Base-by-base conservation (phyloP, 176 grass and related monocot genomes). In the Poa annua region DNA sequence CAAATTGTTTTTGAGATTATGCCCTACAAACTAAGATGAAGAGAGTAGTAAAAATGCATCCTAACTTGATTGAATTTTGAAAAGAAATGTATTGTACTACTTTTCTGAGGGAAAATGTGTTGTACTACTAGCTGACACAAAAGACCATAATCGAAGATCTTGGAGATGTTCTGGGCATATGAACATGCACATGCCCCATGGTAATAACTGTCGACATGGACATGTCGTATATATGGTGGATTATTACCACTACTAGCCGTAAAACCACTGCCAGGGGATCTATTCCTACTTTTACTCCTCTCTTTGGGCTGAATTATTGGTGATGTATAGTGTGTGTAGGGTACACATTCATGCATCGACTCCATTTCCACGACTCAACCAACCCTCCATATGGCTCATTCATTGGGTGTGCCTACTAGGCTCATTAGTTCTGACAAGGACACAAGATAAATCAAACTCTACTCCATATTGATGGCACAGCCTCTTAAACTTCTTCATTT, bases 341-440 rank as follows among this genome's bases (percentile, higher is more conserved):
- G 57, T 19, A 20, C 3, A 62, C 42, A 11, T 49, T 71, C 29
- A 35, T 11, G 19, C 26, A 51, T 75, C 20, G 49, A 65, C 22
- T 39, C 29, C 68, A 82, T 25, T 59, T 59, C 19, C 33, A 71
- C 34, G 38, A 15, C 63, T 32, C 80, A 73, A 74, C 81, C 69
- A 50, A 74, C 81, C 41, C n/a, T 5, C 12, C 55, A 63, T 38
- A 64, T 36, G 42, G 8, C 54, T 24, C 81, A 83, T 75, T 75
- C 71, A 83, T 75, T 83, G 60, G 42, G 77, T 12, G 9, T 79
- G 48, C 26, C 41, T 79, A 32, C 42, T 34, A 63, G 63, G 41
- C 42, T 8, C 77, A 50, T 65, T 64, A 79, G 42, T 65, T 49
- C 25, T 48, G 42, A 48, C 5, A 8, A 49, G 77, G 59, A 64